Conservation (phyloP, 2,329 filamentous ascomycete genomes). For the Sporothrix sp. region DNA sequence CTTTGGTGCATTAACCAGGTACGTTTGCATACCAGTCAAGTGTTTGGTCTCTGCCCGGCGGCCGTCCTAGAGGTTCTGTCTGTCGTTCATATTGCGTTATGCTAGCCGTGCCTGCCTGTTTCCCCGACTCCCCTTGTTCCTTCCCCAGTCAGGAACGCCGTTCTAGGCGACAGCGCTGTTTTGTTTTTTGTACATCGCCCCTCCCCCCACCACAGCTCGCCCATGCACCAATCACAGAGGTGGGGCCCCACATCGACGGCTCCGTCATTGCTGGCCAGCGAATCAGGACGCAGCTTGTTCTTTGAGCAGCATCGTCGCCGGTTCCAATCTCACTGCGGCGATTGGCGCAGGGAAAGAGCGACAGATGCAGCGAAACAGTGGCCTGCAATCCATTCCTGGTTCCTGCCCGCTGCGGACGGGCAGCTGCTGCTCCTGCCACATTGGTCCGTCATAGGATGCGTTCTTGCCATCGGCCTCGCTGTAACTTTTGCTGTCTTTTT, state of each 20-base stretch:
- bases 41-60: too few relatives aligned
- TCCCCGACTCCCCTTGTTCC: not conserved
- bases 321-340: too few relatives aligned
- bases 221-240: constrained; percentile 1
- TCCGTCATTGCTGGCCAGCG: not conserved
- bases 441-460: not conserved
- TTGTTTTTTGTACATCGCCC: constrained; percentile 3
- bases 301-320: constrained; percentile 7
- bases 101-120: too few relatives aligned
- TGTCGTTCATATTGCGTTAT: too few relatives aligned
- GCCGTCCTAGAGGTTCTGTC: too few relatives aligned
- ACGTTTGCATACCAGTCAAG: too few relatives aligned
- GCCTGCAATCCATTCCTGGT: too few relatives aligned
- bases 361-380: constrained; percentile 15
- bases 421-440: constrained; percentile 5
- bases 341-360: constrained; percentile 15
- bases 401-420: not conserved
- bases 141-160: not conserved
- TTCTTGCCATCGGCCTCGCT: not conserved
- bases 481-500: not conserved
- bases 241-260: not conserved
- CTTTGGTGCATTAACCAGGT: too few relatives aligned
- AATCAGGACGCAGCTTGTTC: constrained; percentile 9
- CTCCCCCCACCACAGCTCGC: constrained; percentile 12
- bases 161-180: not conserved